phyloP scores from a whole-genome alignment of 306 rosid species.

The Crotalaria pallida region DNA sequence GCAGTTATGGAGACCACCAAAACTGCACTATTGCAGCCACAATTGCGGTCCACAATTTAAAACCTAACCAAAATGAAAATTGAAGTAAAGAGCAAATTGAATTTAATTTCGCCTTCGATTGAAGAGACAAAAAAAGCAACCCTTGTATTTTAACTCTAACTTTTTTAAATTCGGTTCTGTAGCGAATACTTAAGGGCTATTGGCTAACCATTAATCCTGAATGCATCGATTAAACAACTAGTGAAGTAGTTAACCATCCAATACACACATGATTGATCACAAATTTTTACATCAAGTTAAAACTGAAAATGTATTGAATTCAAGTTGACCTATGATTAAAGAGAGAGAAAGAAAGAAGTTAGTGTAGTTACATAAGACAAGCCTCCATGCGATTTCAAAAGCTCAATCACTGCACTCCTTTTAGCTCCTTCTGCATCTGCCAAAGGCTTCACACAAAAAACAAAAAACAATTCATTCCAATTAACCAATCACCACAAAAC shows the following conservation, averaged over 20 bases:
- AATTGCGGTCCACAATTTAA: no score
- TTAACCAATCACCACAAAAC: neutral
- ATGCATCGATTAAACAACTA: no score
- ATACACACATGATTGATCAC: no score
- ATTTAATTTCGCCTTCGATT: neutral
- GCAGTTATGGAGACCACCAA: no score
- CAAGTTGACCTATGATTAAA: neutral
- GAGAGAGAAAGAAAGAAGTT: constrained; percentile 29
- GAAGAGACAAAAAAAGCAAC: constrained; percentile 6
- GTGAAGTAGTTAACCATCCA: no score
- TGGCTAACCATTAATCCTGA: no score
- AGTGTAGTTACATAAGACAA: constrained; percentile 51
- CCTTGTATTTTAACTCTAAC: no score
- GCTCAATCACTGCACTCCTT: constrained; percentile 48
- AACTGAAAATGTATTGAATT: no score
- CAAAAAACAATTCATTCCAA: constrained; percentile 4
- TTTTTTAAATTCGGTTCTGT: no score
- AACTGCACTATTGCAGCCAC: no score
- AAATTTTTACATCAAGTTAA: no score
- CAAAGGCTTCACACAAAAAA: constrained; percentile 51
- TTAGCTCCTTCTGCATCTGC: constrained; percentile 97
- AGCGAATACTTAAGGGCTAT: no score
- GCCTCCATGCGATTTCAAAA: constrained; percentile 74
- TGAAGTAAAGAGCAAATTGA: neutral
- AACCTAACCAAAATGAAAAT: neutral